A percentile compares a stretch with the other conserved stretches of the same genome.
These are phyloP conservation scores for Bimuria novae-zelandiae DNA, from an alignment of 2,329 filamentous ascomycete species.

Conservation along the genomic window DNA sequence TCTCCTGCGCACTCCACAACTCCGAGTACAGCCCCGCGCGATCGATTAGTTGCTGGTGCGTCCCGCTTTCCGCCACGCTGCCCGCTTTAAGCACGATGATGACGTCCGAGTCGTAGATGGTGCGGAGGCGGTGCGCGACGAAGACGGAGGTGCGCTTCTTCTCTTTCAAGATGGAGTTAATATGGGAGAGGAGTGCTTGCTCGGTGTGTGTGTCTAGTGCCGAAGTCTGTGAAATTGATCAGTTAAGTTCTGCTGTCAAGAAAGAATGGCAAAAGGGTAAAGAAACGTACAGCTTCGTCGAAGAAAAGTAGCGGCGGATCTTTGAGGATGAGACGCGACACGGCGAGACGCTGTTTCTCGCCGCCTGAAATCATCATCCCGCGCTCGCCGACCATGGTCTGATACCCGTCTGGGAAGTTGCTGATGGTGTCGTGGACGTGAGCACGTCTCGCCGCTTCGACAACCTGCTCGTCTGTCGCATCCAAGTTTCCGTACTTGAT, in stretches of 20 bases:
- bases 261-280: not conserved
- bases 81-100: conserved; percentile 91
- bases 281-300: conserved; percentile 73
- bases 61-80: conserved; percentile 84
- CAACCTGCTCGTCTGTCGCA: conserved; percentile 73
- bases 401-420: conserved; percentile 83
- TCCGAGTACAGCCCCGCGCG: conserved; percentile 80
- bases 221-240: conserved; percentile 61
- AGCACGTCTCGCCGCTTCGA: conserved; percentile 78
- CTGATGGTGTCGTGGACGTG: conserved; percentile 77
- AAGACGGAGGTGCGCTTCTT: conserved; percentile 92
- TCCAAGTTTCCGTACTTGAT: conserved; percentile 88
- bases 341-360: conserved; percentile 88
- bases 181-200: conserved; percentile 86
- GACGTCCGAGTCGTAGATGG: conserved; percentile 88
- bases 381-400: conserved; percentile 89
- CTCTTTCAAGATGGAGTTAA: conserved; percentile 88
- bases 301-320: conserved; percentile 91
- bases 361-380: conserved; percentile 97
- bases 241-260: not conserved
- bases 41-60: conserved; percentile 82
- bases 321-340: conserved; percentile 83
- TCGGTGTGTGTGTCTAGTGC: conserved; percentile 93
- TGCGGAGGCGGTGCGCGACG: conserved; percentile 87
- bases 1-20: conserved; percentile 72